These are phyloP conservation scores for Otatea glauca DNA, from an alignment of 176 grass and related monocot species.

Conservation along the genomic window DNA sequence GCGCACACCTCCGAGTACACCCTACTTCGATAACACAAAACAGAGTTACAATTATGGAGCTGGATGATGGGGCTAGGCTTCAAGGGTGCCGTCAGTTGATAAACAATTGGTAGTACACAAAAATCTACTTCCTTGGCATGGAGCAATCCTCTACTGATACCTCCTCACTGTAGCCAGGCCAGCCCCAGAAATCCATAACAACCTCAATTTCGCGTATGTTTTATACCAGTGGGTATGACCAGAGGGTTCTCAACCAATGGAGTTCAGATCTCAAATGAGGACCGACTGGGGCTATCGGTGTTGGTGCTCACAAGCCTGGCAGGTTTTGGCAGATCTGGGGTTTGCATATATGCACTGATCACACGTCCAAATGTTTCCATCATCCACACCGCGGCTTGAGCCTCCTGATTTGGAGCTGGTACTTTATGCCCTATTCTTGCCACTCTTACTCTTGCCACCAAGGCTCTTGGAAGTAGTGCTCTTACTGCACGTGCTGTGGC, in stretches of 20 bases:
- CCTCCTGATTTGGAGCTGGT: conserved; percentile 59
- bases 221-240: not conserved
- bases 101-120: conserved; percentile 36
- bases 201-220: conserved; percentile 23
- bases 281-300: conserved; percentile 44
- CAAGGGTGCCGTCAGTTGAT: not conserved
- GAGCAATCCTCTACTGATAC: conserved; percentile 21
- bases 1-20: conserved; percentile 18
- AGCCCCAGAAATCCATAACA: not conserved
- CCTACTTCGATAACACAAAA: conserved; percentile 43
- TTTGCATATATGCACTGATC: conserved; percentile 90
- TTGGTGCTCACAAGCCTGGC: conserved; percentile 76
- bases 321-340: conserved; percentile 60
- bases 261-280: conserved; percentile 27
- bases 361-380: conserved; percentile 6
- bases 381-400: too few species aligned
- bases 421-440: conserved; percentile 62
- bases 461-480: conserved; percentile 72
- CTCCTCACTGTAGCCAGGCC: conserved; percentile 2
- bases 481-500: conserved; percentile 69
- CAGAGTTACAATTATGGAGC: conserved; percentile 45
- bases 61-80: conserved; percentile 21
- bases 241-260: conserved; percentile 5
- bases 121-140: conserved; percentile 36
- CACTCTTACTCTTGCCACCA: conserved; percentile 50